These are phyloP conservation scores for Sporothrix curviconia DNA, from an alignment of 2,329 filamentous ascomycete genomes.

Conservation along the genomic window DNA sequence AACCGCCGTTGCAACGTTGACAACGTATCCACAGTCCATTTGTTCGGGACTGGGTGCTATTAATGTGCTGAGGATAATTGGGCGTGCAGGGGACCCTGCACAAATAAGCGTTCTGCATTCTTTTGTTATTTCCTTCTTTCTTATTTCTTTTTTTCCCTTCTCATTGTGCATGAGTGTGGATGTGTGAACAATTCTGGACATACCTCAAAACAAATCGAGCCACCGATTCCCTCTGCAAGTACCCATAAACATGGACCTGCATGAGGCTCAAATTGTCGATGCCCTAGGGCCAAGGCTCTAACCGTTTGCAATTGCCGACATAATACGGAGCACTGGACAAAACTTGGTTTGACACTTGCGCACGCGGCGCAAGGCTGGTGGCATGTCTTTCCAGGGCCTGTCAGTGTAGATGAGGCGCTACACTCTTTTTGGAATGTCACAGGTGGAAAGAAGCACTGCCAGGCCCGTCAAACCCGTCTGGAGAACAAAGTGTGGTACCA, in stretches of 20 bases:
- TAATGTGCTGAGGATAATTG: neutral
- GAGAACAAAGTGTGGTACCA: too few relatives aligned
- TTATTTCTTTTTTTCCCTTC: neutral
- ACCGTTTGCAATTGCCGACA: conserved; percentile 6
- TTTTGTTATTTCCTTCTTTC: neutral
- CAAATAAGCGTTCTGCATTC: neutral
- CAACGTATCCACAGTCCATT: neutral
- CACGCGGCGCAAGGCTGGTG: too few relatives aligned
- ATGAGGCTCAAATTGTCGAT: neutral
- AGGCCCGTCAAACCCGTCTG: too few relatives aligned
- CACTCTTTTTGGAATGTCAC: neutral
- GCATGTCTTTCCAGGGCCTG: too few relatives aligned
- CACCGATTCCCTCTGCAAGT: neutral
- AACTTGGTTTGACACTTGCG: too few relatives aligned
- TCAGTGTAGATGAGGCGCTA: neutral
- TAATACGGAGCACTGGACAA: neutral
- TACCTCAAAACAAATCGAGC: conserved; percentile 4
- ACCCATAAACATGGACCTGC: neutral
- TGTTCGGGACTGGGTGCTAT: conserved; percentile 9
- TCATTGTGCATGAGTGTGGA: neutral
- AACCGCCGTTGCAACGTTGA: neutral
- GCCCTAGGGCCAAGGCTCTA: neutral
- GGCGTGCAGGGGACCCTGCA: neutral
- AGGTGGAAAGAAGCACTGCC: conserved; percentile 4
- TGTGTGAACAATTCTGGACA: neutral